phyloP scores from a whole-genome alignment of 345 rosid species.

The Acer campestre region DNA sequence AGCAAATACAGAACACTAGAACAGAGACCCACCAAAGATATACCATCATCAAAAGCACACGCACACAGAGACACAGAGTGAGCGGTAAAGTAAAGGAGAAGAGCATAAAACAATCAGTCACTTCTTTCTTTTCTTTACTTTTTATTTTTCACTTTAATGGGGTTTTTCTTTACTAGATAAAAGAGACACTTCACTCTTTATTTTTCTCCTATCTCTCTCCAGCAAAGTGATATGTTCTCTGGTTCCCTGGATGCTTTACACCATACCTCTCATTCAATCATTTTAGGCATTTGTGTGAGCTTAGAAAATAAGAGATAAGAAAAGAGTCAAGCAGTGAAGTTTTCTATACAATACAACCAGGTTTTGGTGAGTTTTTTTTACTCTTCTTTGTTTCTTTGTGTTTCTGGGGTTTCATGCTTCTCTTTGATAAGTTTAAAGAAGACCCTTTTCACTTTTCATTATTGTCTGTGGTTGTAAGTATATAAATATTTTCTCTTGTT shows the following conservation, averaged over 20 bases:
- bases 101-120: conserved; percentile 31
- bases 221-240: conserved; percentile 35
- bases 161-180: conserved; percentile 17
- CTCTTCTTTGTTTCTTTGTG: not conserved
- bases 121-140: conserved; percentile 35
- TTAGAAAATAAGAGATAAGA: conserved; percentile 32
- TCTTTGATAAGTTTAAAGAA: conserved; percentile 20
- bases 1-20: conserved; percentile 20
- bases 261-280: conserved; percentile 47
- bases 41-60: conserved; percentile 44
- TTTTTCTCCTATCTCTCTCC: conserved; percentile 18
- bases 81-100: conserved; percentile 37
- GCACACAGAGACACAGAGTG: not conserved
- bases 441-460: conserved; percentile 10
- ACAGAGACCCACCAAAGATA: conserved; percentile 38
- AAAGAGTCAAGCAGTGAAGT: conserved; percentile 35
- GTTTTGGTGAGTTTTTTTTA: conserved; percentile 31
- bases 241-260: conserved; percentile 77
- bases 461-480: conserved; percentile 3
- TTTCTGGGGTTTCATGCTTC: conserved; percentile 31
- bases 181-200: conserved; percentile 30
- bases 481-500: not conserved
- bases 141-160: conserved; percentile 23
- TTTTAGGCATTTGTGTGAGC: conserved; percentile 33
- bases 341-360: conserved; percentile 7